A percentile compares a stretch with the other conserved stretches of the same genome.
Conservation (phyloP, 1,284 basidiomycete genomes). For the Amylostereum areolatum region DNA sequence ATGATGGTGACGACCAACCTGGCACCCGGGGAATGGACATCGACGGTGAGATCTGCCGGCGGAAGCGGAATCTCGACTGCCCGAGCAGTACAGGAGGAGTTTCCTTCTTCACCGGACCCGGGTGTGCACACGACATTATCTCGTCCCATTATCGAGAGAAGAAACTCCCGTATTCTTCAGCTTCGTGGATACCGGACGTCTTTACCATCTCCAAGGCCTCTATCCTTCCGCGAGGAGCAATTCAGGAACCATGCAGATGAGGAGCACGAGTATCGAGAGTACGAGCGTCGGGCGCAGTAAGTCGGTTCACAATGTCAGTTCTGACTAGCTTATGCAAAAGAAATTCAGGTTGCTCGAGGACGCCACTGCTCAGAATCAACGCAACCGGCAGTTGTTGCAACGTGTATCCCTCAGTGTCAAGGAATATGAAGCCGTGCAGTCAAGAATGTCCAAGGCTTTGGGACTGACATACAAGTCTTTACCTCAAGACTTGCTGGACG, state of each 20-base stretch:
- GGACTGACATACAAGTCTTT: slow-evolving; percentile 42
- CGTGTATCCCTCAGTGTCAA: slow-evolving; percentile 51
- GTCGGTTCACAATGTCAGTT: slow-evolving; percentile 18
- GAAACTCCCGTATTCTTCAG: slow-evolving; percentile 2
- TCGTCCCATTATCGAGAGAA: no score
- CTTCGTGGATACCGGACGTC: slow-evolving; percentile 20
- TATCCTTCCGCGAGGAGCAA: slow-evolving; percentile 21
- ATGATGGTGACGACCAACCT: no score
- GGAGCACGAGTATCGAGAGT: slow-evolving; percentile 44
- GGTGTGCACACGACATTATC: no score
- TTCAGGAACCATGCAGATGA: slow-evolving; percentile 40
- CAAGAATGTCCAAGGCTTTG: slow-evolving; percentile 39
- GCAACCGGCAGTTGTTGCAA: slow-evolving; percentile 60
- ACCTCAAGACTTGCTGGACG: slow-evolving; percentile 60
- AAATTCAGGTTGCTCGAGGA: slow-evolving; percentile 50
- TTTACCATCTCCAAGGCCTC: slow-evolving; percentile 8
- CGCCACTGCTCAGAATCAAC: slow-evolving; percentile 50
- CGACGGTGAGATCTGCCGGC: no score
- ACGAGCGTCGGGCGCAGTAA: slow-evolving; percentile 55
- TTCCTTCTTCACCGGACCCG: no score
- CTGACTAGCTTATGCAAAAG: slow-evolving; percentile 4
- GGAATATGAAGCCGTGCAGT: slow-evolving; percentile 58
- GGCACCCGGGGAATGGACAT: no score
- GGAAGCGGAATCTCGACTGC: no score
- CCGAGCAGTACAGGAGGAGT: no score